Conservation (phyloP, 2,329 filamentous ascomycete genomes). For the Byssothecium circinans region DNA sequence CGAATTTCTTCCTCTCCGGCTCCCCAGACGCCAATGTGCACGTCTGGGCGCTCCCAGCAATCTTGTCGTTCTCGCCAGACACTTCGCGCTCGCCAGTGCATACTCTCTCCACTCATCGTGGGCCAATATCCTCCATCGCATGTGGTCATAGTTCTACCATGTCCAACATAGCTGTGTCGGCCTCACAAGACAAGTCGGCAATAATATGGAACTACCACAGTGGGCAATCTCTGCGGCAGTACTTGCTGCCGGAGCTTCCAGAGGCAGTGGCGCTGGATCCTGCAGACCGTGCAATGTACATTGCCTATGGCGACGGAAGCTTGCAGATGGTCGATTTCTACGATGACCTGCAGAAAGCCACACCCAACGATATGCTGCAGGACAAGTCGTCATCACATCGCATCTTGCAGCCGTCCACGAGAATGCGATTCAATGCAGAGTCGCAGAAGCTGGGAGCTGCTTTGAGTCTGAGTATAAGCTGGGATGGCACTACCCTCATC, state of each 20-base stretch:
- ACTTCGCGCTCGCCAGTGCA: conserved; percentile 67
- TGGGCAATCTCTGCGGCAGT: conserved; percentile 75
- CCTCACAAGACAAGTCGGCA: conserved; percentile 82
- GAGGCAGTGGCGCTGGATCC: conserved; percentile 77
- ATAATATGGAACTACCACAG: conserved; percentile 91
- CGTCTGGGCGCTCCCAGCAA: conserved; percentile 80
- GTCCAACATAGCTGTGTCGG: conserved; percentile 81
- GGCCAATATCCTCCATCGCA: conserved; percentile 66
- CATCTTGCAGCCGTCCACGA: conserved; percentile 48
- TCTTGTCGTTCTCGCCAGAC: conserved; percentile 65
- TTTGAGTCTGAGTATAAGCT: conserved; percentile 71
- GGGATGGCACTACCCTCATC: conserved; percentile 78
- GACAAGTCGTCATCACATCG: conserved; percentile 60
- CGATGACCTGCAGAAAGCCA: conserved; percentile 48
- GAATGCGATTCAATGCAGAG: conserved; percentile 51
- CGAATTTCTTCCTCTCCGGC: conserved; percentile 73
- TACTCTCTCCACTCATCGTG: conserved; percentile 77
- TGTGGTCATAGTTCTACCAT: conserved; percentile 69
- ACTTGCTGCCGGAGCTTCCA: conserved; percentile 75
- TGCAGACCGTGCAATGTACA: conserved; percentile 78
- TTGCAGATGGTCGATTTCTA: conserved; percentile 80
- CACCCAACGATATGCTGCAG: conserved; percentile 45
- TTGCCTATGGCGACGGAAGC: conserved; percentile 77
- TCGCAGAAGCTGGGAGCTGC: conserved; percentile 67
- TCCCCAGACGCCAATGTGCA: conserved; percentile 88